These are phyloP conservation scores for Lasiodiplodia sp. DNA, from an alignment of 2,329 filamentous ascomycete genomes.

Conservation along the genomic window DNA sequence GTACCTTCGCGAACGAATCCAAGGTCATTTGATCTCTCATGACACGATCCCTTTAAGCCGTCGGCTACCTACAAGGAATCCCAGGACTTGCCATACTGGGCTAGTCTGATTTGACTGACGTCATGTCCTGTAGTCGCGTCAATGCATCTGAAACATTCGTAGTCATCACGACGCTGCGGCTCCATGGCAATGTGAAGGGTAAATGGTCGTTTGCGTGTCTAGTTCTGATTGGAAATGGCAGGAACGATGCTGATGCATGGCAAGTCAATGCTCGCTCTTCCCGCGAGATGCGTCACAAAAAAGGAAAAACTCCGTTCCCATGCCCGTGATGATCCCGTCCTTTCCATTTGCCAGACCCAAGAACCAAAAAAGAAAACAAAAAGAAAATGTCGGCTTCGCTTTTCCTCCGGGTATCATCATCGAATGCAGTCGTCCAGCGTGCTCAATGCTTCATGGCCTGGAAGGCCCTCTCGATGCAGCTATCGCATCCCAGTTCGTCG, in stretches of 20 bases:
- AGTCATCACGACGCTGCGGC: neutral
- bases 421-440: neutral
- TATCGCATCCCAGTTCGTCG: slow-evolving; percentile 28
- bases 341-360: neutral
- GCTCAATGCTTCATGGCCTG: slow-evolving; percentile 27
- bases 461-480: slow-evolving; percentile 24
- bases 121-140: neutral
- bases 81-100: neutral
- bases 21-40: too few species aligned
- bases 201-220: neutral
- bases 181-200: neutral
- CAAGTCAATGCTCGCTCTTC: neutral
- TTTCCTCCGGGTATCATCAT: slow-evolving; percentile 3
- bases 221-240: neutral
- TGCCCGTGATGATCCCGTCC: neutral
- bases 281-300: neutral
- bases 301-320: neutral
- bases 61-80: too few species aligned
- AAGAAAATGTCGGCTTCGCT: neutral
- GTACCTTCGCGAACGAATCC: too few species aligned
- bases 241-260: neutral
- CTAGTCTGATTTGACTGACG: neutral
- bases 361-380: neutral
- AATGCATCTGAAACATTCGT: neutral
- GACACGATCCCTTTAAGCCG: too few species aligned